Conservation (phyloP, 768 basidiomycete genomes). For the Asterophora parasitica region DNA sequence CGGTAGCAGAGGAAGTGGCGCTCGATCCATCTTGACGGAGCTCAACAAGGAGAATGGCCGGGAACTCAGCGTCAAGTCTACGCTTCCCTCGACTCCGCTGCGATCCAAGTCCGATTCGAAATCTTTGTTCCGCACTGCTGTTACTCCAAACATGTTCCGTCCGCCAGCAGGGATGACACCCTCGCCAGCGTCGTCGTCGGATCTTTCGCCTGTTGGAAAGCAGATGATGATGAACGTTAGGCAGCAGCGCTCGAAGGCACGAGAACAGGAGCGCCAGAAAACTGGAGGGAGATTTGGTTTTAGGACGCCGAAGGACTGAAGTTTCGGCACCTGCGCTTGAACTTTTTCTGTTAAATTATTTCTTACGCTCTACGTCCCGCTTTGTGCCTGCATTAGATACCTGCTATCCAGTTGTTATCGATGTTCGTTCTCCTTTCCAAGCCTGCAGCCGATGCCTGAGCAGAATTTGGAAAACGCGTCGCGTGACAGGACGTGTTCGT, state of each 20-base stretch:
- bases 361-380: not conserved
- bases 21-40: constrained; percentile 16
- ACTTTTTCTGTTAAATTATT: constrained; percentile 4
- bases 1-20: constrained; percentile 10
- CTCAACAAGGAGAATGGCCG: constrained; percentile 39
- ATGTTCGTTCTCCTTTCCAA: not conserved
- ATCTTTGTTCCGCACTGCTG: constrained; percentile 32
- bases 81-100: constrained; percentile 43
- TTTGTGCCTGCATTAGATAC: not conserved
- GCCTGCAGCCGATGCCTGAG: no score
- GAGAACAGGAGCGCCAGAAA: constrained; percentile 30
- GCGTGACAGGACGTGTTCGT: constrained; percentile 13
- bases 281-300: constrained; percentile 14
- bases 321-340: not conserved
- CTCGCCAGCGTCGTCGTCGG: constrained; percentile 68
- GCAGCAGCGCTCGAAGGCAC: constrained; percentile 36
- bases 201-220: constrained; percentile 63
- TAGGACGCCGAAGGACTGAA: not conserved
- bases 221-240: constrained; percentile 66
- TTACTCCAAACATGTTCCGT: constrained; percentile 42
- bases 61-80: constrained; percentile 28
- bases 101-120: constrained; percentile 32
- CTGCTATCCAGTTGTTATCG: constrained; percentile 1
- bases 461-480: not conserved
- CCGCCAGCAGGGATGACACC: constrained; percentile 40